Base-by-base conservation (phyloP, 1,139 yeast genomes). In the Candida pseudoviswanathii region DNA sequence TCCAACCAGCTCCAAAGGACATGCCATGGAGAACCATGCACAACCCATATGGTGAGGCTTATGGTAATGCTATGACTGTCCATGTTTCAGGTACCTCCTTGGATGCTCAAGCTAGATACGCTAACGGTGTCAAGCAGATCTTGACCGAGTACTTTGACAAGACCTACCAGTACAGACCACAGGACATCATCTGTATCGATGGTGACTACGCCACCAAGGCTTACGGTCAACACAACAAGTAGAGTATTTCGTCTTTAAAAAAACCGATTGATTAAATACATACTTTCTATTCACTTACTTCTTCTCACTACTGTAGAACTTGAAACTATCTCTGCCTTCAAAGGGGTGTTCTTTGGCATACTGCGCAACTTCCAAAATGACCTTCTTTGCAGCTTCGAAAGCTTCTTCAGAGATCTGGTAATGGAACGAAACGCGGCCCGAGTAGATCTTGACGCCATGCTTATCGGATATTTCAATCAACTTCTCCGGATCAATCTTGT, bases 31-130 rank as follows among this genome's bases (percentile, higher is more conserved):
- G 91, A 74, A 54, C 73, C 29, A 82, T 86, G 85, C 64, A 71
- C 48, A 85, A 85, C 76, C 71, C 78, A 57, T 80, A 74, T 57
- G 89, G 89, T 50, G 86, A 81, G 39, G 47, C 45, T 3, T 51
- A 49, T 16, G 94, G 94, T 58, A 88, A 88, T 62, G 94, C 94
- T 52, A 86, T 88, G 94, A 85, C 90, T 47, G 92, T 94, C 30
- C 96, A 88, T 64, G 81, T 85, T 55, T 82, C 89, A 49, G 96
- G 96, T 54, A 84, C 94, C 33, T 83, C 89, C 44, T 71, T 88
- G 58, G 95, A 87, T 66, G 94, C 96, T 43, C 95, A 88, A 71
- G 73, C 74, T 39, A 78, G 95, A 61, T 88, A 88, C 60, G 82
- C 94, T 27, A 68, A 67, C 22, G 96, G 96, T 50, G 85, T 84